Evolutionary conservation across 106 monocot genomes (phyloP).

Genomic region (Triglochin maritima): DNA sequence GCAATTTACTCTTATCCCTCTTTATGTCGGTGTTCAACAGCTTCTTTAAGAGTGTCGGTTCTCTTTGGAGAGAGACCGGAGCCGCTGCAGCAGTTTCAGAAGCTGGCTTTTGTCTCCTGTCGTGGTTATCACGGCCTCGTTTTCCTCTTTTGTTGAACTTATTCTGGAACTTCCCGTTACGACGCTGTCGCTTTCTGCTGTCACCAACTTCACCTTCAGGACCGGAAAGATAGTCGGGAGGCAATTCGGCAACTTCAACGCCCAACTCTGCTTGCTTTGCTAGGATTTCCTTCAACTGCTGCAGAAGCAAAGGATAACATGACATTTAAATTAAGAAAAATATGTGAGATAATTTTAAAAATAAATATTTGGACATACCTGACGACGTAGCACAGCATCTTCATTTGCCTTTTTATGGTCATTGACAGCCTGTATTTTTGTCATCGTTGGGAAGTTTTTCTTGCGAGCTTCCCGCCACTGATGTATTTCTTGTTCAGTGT

Average conservation of each 20-base stretch:
- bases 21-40: constrained; percentile 62
- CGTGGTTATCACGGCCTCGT: constrained; percentile 16
- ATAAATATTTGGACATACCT: constrained; percentile 22
- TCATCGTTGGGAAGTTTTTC: constrained; percentile 65
- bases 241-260: constrained; percentile 84
- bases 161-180: constrained; percentile 3
- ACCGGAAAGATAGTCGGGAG: constrained; percentile 46
- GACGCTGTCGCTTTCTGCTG: constrained; percentile 1
- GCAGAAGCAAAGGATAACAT: constrained; percentile 9
- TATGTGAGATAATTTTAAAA: too few species aligned
- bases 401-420: constrained; percentile 15
- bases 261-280: constrained; percentile 78
- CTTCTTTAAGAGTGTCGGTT: constrained; percentile 75
- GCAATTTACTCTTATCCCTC: constrained; percentile 48
- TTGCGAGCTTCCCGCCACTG: constrained; percentile 79
- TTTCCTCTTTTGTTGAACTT: constrained; percentile 28
- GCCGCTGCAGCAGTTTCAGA: constrained; percentile 4
- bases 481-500: constrained; percentile 53
- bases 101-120: constrained; percentile 28
- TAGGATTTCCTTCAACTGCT: constrained; percentile 89
- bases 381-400: constrained; percentile 38
- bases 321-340: too few species aligned
- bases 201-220: constrained; percentile 12
- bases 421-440: constrained; percentile 22
- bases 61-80: constrained; percentile 14